Evolutionary conservation across 2,329 filamentous ascomycete genomes (phyloP).

Genomic region (Scleromitrula shiraiana): DNA sequence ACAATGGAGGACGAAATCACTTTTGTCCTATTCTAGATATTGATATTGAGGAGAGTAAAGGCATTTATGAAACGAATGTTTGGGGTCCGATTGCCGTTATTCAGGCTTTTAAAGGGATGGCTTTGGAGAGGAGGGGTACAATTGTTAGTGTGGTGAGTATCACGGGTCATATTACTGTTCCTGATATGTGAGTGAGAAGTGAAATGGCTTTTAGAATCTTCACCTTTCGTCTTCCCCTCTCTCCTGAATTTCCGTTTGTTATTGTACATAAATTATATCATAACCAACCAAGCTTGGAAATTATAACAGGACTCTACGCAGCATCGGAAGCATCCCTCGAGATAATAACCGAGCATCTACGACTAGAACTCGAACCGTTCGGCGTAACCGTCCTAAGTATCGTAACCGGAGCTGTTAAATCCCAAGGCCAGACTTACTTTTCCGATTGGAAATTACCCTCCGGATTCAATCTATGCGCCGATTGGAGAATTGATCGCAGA

Average conservation of each 20-base stretch:
- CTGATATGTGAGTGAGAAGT: constrained; percentile 22
- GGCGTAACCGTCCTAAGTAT: constrained; percentile 10
- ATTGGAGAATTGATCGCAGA: neutral
- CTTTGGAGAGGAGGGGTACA: constrained; percentile 22
- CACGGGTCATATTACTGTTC: constrained; percentile 22
- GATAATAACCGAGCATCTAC: constrained; percentile 21
- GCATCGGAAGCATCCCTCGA: constrained; percentile 13
- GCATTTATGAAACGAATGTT: constrained; percentile 27
- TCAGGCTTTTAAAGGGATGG: constrained; percentile 22
- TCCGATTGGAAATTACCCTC: neutral
- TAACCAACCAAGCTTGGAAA: constrained; percentile 10
- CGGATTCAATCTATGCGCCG: neutral
- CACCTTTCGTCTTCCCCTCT: too few species aligned
- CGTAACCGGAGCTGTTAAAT: constrained; percentile 1
- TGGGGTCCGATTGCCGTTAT: constrained; percentile 24
- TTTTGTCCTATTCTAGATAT: constrained; percentile 23
- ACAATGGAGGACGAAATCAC: constrained; percentile 35
- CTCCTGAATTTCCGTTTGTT: too few species aligned
- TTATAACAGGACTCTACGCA: constrained; percentile 15
- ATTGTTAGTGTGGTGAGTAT: constrained; percentile 21
- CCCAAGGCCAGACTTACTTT: constrained; percentile 1
- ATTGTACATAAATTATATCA: neutral
- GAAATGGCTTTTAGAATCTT: too few species aligned
- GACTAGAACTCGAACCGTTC: constrained; percentile 12
- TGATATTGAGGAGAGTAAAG: constrained; percentile 19